Base-by-base conservation (phyloP, 192 early-diverging fungal genomes). In the Allomyces macrogynus region DNA sequence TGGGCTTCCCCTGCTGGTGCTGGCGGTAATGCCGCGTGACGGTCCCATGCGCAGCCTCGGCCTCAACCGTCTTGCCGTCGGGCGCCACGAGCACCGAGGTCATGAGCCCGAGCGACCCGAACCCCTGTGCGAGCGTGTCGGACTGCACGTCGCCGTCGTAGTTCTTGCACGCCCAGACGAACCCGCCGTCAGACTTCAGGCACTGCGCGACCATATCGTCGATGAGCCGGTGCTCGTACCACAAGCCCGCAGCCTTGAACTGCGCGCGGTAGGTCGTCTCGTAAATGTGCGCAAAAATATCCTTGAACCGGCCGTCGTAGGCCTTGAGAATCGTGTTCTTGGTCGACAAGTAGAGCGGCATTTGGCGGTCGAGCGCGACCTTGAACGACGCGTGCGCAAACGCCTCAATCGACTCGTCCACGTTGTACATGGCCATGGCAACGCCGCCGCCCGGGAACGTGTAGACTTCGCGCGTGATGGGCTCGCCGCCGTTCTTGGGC, bases 191-290 rank as follows among this genome's bases (percentile, higher is more conserved):
- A 61, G 91, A 92, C 78, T 97, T 97, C 68, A 97, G 77, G 63
- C 86, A 86, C 78, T 97, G 93, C 8, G 95, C 95, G 74, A 93
- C 91, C 92, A 95, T 95, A 72, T 97, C 94, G 77, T 97, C 94
- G 69, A 97, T 94, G 26, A 97, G 77, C 62, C 95, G 86, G 75
- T 97, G 95, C 75, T 95, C 92, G 71, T 97, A 97, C 91, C 90
- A 97, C 74, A 97, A 91, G 60, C 81, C 81, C n/a, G 73, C 73
- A 32, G 72, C 78, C 70, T 93, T 86, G 69, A 92, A 95, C 68
- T 88, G 73, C 49, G 77, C 69, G 75, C 83, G 83, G 83, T 92
- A 96, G 70, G 86, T 77, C 67, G 77, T 72, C 63, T 92, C 87
- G 77, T 93, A 97, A 66, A 95, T 83, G 66, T 83, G 81, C 60